phyloP scores from a whole-genome alignment of 257 asterid genomes.

The Solanum chmielewskii region DNA sequence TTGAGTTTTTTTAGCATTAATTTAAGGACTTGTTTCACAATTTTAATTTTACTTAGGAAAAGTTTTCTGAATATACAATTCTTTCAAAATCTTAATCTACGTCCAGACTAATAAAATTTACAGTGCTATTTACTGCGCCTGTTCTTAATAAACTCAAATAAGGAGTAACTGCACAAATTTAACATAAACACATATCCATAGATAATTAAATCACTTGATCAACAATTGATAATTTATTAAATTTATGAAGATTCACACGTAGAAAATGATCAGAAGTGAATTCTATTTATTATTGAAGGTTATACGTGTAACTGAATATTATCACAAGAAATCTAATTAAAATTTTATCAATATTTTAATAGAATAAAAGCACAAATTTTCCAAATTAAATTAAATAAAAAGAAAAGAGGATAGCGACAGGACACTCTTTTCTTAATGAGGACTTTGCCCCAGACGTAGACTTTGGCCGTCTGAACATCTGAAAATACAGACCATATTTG shows the following conservation, averaged over 20 bases:
- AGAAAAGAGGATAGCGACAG: not conserved
- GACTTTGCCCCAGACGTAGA: not conserved
- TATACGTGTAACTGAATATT: not conserved
- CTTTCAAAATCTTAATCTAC: rapidly evolving
- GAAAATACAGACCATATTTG: not conserved
- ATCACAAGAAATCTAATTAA: not conserved
- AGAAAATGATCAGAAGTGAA: not conserved
- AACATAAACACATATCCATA: not conserved
- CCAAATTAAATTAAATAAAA: not conserved
- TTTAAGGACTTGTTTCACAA: not conserved
- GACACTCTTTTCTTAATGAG: not conserved
- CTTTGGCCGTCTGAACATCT: not conserved
- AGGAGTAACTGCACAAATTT: not conserved
- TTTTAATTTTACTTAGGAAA: not conserved
- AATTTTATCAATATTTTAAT: not conserved
- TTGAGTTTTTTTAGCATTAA: not conserved
- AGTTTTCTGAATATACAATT: not conserved
- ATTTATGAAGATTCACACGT: not conserved
- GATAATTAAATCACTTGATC: not conserved
- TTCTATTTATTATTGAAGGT: not conserved
- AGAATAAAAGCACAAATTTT: not conserved
- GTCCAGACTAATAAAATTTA: not conserved
- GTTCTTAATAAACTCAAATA: not conserved
- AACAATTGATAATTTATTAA: not conserved
- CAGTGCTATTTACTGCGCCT: not conserved